Evolutionary conservation across 2,329 filamentous ascomycete species (phyloP).

Genomic region (Stemphylium lycopersici): DNA sequence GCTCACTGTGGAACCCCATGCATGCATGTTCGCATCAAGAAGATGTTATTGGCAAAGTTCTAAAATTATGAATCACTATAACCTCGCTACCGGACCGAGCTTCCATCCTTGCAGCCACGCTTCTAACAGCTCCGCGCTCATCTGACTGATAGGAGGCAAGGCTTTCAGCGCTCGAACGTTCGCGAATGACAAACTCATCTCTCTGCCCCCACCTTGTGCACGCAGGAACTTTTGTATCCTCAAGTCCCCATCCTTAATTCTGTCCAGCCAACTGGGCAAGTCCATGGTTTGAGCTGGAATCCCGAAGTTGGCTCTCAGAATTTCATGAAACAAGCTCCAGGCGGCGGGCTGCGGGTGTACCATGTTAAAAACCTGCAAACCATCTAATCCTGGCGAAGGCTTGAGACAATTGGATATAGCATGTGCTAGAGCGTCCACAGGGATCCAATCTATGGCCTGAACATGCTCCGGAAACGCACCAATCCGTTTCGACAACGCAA

Average conservation of each 20-base stretch:
- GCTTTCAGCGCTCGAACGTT: not conserved
- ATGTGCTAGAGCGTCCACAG: slow-evolving; percentile 17
- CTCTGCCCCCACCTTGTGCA: slow-evolving; percentile 11
- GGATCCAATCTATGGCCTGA: slow-evolving; percentile 22
- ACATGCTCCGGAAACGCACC: slow-evolving; percentile 9
- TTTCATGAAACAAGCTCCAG: slow-evolving; percentile 8
- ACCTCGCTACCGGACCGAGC: slow-evolving; percentile 1
- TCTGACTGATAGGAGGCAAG: not conserved
- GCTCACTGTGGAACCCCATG: no score
- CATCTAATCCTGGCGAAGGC: not conserved
- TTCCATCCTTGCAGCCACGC: slow-evolving; percentile 12
- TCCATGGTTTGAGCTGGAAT: not conserved
- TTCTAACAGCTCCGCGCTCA: slow-evolving; percentile 8
- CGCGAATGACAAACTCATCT: slow-evolving; percentile 1
- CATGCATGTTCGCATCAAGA: no score
- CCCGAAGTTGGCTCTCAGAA: not conserved
- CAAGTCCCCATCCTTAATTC: slow-evolving; percentile 2
- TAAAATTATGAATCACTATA: not conserved
- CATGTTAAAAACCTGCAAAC: slow-evolving; percentile 15
- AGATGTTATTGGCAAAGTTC: not conserved
- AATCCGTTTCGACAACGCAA: slow-evolving; percentile 6
- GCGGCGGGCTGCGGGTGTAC: slow-evolving; percentile 9
- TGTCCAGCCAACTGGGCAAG: slow-evolving; percentile 16
- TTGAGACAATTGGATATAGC: slow-evolving; percentile 3
- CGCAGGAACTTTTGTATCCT: slow-evolving; percentile 11